phyloP scores from a whole-genome alignment of 106 monocot species.

The Alisma plantagoaquatica region DNA sequence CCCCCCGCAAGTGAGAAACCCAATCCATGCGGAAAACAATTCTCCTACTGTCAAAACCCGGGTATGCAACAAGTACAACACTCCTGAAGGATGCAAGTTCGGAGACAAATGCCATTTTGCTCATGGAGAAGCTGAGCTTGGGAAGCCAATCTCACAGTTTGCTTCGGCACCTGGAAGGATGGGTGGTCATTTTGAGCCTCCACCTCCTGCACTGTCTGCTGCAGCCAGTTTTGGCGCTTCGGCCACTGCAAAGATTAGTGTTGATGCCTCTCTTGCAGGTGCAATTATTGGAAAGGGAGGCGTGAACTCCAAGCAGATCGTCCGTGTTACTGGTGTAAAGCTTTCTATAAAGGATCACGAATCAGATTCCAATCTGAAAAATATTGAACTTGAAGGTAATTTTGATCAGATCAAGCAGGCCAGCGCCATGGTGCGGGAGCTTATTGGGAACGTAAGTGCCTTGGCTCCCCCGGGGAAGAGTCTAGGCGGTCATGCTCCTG shows the following conservation, averaged over 20 bases:
- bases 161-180: constrained; percentile 3
- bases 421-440: constrained; percentile 46
- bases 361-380: constrained; percentile 47
- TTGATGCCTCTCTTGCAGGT: too few relatives aligned
- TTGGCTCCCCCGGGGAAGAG: constrained; percentile 2
- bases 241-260: too few relatives aligned
- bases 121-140: constrained; percentile 63
- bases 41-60: constrained; percentile 34
- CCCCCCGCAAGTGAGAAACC: constrained; percentile 20
- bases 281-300: constrained; percentile 79
- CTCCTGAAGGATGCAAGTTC: constrained; percentile 69
- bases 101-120: constrained; percentile 67
- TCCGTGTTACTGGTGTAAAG: constrained; percentile 50
- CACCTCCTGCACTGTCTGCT: constrained; percentile 11
- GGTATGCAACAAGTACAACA: too few relatives aligned
- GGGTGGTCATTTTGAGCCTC: constrained; percentile 18
- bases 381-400: constrained; percentile 68
- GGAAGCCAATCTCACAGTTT: constrained; percentile 25
- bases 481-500: background rate
- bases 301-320: constrained; percentile 63
- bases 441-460: constrained; percentile 39
- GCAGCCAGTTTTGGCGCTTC: constrained; percentile 52
- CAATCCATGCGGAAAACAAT: constrained; percentile 8
- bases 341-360: constrained; percentile 69
- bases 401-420: constrained; percentile 78